These are phyloP conservation scores for Polytrichum formosum DNA, from an alignment of 225 moss, liverwort and hornwort genomes.

Conservation along the genomic window DNA sequence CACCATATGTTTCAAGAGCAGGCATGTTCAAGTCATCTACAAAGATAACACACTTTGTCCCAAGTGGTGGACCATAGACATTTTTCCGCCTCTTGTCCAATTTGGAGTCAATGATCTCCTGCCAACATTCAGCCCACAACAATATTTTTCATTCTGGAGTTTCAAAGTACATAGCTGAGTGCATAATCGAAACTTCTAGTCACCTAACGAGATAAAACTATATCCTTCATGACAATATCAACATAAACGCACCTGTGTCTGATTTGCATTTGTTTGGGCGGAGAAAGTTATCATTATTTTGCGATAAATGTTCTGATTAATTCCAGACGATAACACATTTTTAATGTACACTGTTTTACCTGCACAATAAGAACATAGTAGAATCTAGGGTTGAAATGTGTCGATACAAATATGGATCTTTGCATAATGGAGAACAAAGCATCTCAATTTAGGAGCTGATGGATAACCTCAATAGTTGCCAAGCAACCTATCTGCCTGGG, in stretches of 20 bases:
- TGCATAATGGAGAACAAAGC: too few relatives aligned
- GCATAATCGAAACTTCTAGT: too few relatives aligned
- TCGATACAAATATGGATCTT: too few relatives aligned
- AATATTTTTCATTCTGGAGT: neutral
- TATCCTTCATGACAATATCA: too few relatives aligned
- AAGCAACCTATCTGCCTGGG: too few relatives aligned
- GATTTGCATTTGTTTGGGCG: constrained; percentile 70
- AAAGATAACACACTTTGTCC: constrained; percentile 61
- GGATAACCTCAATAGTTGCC: neutral
- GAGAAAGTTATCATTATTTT: constrained; percentile 76
- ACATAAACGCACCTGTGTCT: constrained; percentile 31
- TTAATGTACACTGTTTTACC: constrained; percentile 68
- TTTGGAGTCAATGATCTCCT: constrained; percentile 71
- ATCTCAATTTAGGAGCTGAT: neutral
- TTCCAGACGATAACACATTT: constrained; percentile 52
- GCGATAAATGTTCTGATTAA: constrained; percentile 49
- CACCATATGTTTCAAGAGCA: constrained; percentile 64
- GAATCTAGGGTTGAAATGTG: too few relatives aligned
- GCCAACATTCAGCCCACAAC: constrained; percentile 1
- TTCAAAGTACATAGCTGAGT: too few relatives aligned
- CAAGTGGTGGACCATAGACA: constrained; percentile 67
- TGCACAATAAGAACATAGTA: constrained; percentile 15
- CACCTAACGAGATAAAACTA: too few relatives aligned
- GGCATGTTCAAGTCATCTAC: constrained; percentile 82
- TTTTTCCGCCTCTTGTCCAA: constrained; percentile 70